Base-by-base conservation (phyloP, 164 flowering plant genomes). In the Umbellularia californica region DNA sequence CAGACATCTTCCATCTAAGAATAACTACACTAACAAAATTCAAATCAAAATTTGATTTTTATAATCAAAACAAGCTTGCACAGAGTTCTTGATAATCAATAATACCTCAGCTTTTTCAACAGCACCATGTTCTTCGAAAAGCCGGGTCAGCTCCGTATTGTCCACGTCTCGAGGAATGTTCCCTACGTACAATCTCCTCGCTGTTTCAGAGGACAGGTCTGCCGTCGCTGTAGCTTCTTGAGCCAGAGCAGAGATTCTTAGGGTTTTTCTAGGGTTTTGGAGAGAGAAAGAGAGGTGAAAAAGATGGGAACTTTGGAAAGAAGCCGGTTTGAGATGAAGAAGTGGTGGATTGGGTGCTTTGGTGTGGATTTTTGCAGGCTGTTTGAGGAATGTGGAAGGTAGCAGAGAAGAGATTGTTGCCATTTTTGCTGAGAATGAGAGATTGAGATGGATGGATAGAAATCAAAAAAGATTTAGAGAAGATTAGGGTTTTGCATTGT, bases 51-150 rank as follows among this genome's bases (percentile, higher is more conserved):
- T 7, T 41, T 7, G 10, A 41, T 41, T 1, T 0, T 41, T 9
- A 41, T 41, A 41, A 41, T 41, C 47, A 41, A 41, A 41, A 41
- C 47, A 41, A 41, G 47, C 9, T 41, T 9, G 0, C 35, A 4
- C 35, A 0, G 35, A 30, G 35, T 30, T 30, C 35, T 30, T 30
- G 35, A 30, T 30, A 4, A 30, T 41, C 11, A 41, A 41, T 55
- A 4, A 65, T 73, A 94, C 98, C 97, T 95, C 94, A n/a, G 90
- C 89, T 76, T 86, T 90, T 81, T 90, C 98, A 6, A 95, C 93
- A 15, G 92, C 88, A 13, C 95, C 97, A 25, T 92, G 95, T 65
- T 92, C 95, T 68, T 82, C 85, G 19, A 95, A 85, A 63, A 95
- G 81, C 65, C 60, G 63, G 10, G 70, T 69, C 65, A 95, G 90